Percentiles rank a stretch among this genome's conserved stretches.
Conservation (phyloP, 768 basidiomycete species). For the Phylloporus rhodoxanthus region DNA sequence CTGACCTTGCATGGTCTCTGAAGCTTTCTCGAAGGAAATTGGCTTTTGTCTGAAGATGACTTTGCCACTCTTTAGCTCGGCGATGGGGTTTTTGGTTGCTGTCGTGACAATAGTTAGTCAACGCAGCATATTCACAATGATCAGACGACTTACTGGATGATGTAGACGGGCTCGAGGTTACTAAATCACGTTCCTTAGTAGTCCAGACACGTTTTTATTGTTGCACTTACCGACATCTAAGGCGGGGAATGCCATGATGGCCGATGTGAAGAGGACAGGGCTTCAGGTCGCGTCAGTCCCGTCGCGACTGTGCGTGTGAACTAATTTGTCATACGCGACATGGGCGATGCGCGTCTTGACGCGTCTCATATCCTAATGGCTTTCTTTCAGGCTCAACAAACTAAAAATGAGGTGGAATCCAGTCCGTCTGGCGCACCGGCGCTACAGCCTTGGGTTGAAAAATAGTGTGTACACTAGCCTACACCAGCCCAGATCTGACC, state of each 20-base stretch:
- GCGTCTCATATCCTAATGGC: conserved; percentile 43
- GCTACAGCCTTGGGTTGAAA: conserved; percentile 95
- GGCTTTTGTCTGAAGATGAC: conserved; percentile 71
- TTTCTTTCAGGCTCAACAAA: conserved; percentile 54
- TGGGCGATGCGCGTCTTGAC: conserved; percentile 46
- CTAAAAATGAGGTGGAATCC: conserved; percentile 34
- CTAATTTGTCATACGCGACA: conserved; percentile 30
- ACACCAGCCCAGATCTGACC: not conserved
- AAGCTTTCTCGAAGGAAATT: conserved; percentile 68
- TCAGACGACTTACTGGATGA: conserved; percentile 14
- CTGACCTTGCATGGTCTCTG: conserved; percentile 77
- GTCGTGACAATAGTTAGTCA: conserved; percentile 22
- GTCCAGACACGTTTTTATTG: conserved; percentile 1
- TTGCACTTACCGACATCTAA: conserved; percentile 14
- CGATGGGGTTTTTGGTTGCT: conserved; percentile 39
- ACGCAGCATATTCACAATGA: not conserved
- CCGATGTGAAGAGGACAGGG: conserved; percentile 8
- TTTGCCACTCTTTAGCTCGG: conserved; percentile 73
- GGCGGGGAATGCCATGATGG: conserved; percentile 19
- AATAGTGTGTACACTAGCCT: conserved; percentile 65
- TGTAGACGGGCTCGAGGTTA: conserved; percentile 4
- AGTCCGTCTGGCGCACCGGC: conserved; percentile 50
- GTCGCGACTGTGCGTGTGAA: conserved; percentile 31
- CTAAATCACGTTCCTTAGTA: conserved; percentile 10
- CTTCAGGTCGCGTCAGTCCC: conserved; percentile 14